phyloP scores from a whole-genome alignment of 257 asterid genomes.

The Forsythia suspensa region DNA sequence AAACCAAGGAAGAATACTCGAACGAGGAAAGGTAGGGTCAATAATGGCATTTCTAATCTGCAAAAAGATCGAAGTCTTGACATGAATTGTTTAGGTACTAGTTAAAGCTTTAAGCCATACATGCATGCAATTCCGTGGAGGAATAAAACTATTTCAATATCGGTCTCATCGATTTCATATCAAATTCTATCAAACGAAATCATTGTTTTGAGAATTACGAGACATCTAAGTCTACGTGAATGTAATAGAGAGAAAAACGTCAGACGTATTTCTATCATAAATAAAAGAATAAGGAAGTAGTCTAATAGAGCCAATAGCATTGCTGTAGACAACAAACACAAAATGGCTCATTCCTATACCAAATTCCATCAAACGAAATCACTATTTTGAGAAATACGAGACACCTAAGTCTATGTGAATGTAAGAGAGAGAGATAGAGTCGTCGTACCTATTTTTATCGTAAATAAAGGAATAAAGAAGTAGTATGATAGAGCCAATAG shows the following conservation, averaged over 20 bases:
- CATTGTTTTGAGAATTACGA: not conserved
- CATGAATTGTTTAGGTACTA: not conserved
- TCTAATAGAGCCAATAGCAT: slow-evolving; percentile 60
- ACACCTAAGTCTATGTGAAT: not conserved
- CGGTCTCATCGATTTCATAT: too few species aligned
- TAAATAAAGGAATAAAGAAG: slow-evolving; percentile 41
- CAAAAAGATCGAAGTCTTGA: not conserved
- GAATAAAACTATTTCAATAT: not conserved
- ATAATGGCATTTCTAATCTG: slow-evolving; percentile 50
- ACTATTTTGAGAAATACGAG: not conserved
- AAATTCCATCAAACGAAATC: not conserved
- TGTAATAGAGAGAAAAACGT: not conserved
- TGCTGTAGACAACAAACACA: slow-evolving; percentile 72
- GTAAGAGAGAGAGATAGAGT: not conserved
- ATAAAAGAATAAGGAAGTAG: slow-evolving; percentile 48
- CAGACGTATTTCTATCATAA: slow-evolving; percentile 43
- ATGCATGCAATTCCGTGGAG: too few species aligned
- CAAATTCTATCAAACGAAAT: too few species aligned
- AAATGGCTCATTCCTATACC: slow-evolving; percentile 70
- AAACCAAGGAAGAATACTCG: slow-evolving; percentile 64
- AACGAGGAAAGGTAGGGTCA: slow-evolving; percentile 42
- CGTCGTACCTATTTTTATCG: slow-evolving; percentile 40
- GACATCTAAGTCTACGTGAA: not conserved
- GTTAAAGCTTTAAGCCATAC: not conserved
- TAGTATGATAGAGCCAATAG: slow-evolving; percentile 59